Evolutionary conservation across 2,329 filamentous ascomycete species (phyloP).

Genomic region (Botryosphaeria dothidea): DNA sequence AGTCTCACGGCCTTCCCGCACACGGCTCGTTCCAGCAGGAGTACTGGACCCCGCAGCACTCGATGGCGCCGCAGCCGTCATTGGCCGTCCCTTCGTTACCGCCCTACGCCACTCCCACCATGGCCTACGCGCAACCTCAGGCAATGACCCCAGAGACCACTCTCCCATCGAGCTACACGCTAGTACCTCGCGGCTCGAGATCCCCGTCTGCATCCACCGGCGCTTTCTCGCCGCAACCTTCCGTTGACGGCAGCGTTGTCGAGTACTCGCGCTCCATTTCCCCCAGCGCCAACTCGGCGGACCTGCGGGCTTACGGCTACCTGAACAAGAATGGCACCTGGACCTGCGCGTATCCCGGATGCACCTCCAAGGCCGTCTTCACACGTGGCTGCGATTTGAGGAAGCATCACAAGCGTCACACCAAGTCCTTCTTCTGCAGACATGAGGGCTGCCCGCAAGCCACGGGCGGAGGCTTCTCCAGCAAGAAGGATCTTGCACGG

Average conservation of each 20-base stretch:
- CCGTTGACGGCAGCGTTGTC: conserved; percentile 16
- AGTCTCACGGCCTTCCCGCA: not conserved
- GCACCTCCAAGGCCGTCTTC: conserved; percentile 60
- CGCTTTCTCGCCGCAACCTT: conserved; percentile 17
- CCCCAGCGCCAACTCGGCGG: conserved; percentile 35
- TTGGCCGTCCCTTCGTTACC: conserved; percentile 16
- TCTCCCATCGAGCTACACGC: conserved; percentile 16
- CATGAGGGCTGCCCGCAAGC: conserved; percentile 60
- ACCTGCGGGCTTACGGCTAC: conserved; percentile 44
- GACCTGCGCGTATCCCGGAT: conserved; percentile 61
- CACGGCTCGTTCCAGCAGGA: conserved; percentile 15
- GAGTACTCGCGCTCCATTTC: conserved; percentile 39
- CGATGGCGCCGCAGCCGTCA: conserved; percentile 10
- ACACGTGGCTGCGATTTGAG: conserved; percentile 61
- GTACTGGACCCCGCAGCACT: conserved; percentile 17
- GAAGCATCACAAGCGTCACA: conserved; percentile 64
- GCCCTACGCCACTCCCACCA: conserved; percentile 14
- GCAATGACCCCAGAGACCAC: conserved; percentile 15
- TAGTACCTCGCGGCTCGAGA: conserved; percentile 10
- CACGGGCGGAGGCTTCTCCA: conserved; percentile 59
- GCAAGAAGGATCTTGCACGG: conserved; percentile 62
- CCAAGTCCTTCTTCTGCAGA: conserved; percentile 62
- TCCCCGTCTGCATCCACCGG: conserved; percentile 16
- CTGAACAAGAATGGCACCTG: conserved; percentile 52
- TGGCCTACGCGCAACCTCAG: conserved; percentile 14